Evolutionary conservation across 768 basidiomycete species (phyloP).

Genomic region (Tulasnella sp.): DNA sequence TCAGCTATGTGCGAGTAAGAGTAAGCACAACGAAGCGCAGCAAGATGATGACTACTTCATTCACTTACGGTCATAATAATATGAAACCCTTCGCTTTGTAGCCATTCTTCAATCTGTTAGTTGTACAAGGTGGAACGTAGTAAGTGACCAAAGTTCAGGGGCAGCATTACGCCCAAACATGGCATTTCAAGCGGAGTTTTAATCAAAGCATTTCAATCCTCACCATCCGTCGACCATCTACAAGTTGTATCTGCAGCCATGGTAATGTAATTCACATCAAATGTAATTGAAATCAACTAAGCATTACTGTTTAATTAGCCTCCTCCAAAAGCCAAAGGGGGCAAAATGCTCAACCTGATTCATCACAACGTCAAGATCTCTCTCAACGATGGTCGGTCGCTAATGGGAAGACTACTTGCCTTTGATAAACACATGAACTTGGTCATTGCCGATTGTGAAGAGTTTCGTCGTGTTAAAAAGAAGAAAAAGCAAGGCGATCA

Average conservation of each 20-base stretch:
- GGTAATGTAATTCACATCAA: too few relatives aligned
- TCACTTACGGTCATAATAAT: conserved; percentile 60
- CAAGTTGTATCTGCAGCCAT: too few relatives aligned
- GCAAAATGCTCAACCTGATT: conserved; percentile 94
- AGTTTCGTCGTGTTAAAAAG: conserved; percentile 81
- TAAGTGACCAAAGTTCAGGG: too few relatives aligned
- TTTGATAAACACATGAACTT: conserved; percentile 99
- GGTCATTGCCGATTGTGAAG: conserved; percentile 95
- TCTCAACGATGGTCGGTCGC: conserved; percentile 89
- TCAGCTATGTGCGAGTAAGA: conserved; percentile 36
- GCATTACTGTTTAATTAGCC: conserved; percentile 40
- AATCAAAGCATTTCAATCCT: too few relatives aligned
- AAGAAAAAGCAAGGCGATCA: conserved; percentile 72
- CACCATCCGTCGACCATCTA: too few relatives aligned
- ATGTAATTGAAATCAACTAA: neutral
- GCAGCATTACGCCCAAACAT: too few relatives aligned
- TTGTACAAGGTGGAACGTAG: too few relatives aligned
- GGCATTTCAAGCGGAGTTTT: too few relatives aligned
- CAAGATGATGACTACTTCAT: neutral
- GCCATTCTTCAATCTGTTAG: too few relatives aligned
- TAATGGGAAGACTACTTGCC: conserved; percentile 98
- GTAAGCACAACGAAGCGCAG: neutral
- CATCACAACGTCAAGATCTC: conserved; percentile 97
- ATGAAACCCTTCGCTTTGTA: conserved; percentile 41
- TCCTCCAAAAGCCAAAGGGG: conserved; percentile 93